These are phyloP conservation scores for Trichoderma oligosporum DNA, from an alignment of 2,329 filamentous ascomycete species.

Conservation along the genomic window DNA sequence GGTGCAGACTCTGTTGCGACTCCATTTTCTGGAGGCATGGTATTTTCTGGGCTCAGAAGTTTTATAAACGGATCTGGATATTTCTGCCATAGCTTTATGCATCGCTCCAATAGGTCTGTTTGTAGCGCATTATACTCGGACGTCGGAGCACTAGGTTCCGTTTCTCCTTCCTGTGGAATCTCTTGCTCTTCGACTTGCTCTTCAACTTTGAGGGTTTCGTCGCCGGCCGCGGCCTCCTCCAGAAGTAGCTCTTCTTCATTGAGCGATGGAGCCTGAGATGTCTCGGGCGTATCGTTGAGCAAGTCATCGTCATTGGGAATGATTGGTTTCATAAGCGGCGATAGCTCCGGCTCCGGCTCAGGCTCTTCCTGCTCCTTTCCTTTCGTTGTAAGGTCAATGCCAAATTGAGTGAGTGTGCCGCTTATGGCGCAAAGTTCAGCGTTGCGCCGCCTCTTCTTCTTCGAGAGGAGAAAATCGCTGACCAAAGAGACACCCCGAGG, in stretches of 20 bases:
- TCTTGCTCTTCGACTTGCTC: slow-evolving; percentile 21
- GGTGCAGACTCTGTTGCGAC: slow-evolving; percentile 44
- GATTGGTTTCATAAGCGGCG: slow-evolving; percentile 37
- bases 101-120: slow-evolving; percentile 48
- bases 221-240: slow-evolving; percentile 25
- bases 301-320: slow-evolving; percentile 55
- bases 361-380: slow-evolving; percentile 34
- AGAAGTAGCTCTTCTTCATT: slow-evolving; percentile 24
- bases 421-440: slow-evolving; percentile 77
- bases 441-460: slow-evolving; percentile 68
- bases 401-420: slow-evolving; percentile 59
- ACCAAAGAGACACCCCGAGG: slow-evolving; percentile 87
- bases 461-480: slow-evolving; percentile 75
- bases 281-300: slow-evolving; percentile 54
- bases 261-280: slow-evolving; percentile 42
- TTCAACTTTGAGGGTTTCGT: slow-evolving; percentile 24
- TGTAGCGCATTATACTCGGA: slow-evolving; percentile 47
- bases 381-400: slow-evolving; percentile 42
- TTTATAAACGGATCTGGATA: slow-evolving; percentile 54
- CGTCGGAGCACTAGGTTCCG: slow-evolving; percentile 24
- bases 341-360: slow-evolving; percentile 37
- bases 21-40: slow-evolving; percentile 65
- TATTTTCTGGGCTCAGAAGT: slow-evolving; percentile 59
- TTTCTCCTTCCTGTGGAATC: slow-evolving; percentile 22
- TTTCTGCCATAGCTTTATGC: slow-evolving; percentile 61